Percentiles rank a stretch among this genome's conserved stretches.
Evolutionary conservation across 768 basidiomycete species (phyloP).

Genomic region (Russula compacta): DNA sequence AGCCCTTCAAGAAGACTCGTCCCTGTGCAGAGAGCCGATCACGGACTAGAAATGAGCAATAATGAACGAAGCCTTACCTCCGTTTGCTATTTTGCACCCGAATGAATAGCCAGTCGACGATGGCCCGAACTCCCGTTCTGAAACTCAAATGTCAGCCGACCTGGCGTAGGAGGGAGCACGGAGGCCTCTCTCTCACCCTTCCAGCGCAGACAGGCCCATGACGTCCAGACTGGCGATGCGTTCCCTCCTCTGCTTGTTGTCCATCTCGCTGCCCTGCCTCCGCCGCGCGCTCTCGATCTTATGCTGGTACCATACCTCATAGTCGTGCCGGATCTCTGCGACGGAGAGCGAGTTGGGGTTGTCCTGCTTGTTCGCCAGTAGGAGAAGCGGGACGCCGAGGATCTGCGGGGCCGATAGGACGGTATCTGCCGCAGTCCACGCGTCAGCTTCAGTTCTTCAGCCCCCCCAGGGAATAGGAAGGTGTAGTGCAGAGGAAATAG

Average conservation of each 20-base stretch:
- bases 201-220: constrained; percentile 83
- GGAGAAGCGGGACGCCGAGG: constrained; percentile 79
- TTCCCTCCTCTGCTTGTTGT: constrained; percentile 26
- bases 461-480: no score
- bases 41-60: neutral
- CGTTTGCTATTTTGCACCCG: constrained; percentile 81
- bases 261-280: constrained; percentile 33
- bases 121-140: constrained; percentile 83
- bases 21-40: neutral
- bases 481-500: no score
- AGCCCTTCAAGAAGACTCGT: constrained; percentile 4
- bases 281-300: constrained; percentile 59
- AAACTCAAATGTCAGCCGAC: neutral
- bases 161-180: neutral
- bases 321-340: constrained; percentile 83
- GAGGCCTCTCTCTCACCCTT: constrained; percentile 76
- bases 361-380: constrained; percentile 97
- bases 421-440: constrained; percentile 38
- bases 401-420: constrained; percentile 87
- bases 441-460: constrained; percentile 13
- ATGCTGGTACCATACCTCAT: constrained; percentile 78
- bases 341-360: constrained; percentile 70
- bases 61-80: constrained; percentile 33
- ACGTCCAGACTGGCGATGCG: constrained; percentile 46
- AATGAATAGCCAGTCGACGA: constrained; percentile 91